phyloP scores from a whole-genome alignment of 2,329 filamentous ascomycete genomes.

The Cladorrhinum sp. region DNA sequence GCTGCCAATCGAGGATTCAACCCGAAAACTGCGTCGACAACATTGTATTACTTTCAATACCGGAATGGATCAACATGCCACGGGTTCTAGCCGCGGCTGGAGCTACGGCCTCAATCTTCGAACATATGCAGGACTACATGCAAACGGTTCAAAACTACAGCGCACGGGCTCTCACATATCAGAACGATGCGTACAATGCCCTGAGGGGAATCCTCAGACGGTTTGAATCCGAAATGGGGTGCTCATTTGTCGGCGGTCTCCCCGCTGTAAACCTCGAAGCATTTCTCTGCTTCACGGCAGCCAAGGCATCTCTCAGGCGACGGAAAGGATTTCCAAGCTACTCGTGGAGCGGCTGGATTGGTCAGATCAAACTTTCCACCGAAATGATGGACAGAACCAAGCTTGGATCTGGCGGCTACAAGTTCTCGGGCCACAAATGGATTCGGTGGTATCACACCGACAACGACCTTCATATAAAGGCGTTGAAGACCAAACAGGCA shows the following conservation, averaged over 20 bases:
- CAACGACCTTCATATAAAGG: no score
- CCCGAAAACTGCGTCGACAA: background rate
- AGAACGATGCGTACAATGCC: background rate
- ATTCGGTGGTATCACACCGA: no score
- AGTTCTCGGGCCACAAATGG: no score
- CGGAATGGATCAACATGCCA: no score
- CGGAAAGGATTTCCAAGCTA: conserved; percentile 2
- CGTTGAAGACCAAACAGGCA: no score
- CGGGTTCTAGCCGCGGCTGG: no score
- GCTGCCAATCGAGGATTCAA: background rate
- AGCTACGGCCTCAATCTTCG: background rate
- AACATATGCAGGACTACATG: no score
- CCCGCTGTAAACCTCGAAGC: background rate
- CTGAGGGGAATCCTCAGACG: background rate
- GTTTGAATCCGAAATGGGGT: background rate
- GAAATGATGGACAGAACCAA: background rate
- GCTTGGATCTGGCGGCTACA: no score
- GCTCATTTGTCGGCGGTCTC: background rate
- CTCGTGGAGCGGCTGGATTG: conserved; percentile 1
- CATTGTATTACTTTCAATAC: no score
- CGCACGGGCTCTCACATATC: background rate
- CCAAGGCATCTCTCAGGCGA: background rate
- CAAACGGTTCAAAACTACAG: background rate
- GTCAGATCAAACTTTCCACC: background rate
- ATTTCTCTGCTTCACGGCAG: background rate